Evolutionary conservation across 345 rosid genomes (phyloP), one percentile per base, ranked within the genome.

Genomic region (Anastatica hierochuntica): DNA sequence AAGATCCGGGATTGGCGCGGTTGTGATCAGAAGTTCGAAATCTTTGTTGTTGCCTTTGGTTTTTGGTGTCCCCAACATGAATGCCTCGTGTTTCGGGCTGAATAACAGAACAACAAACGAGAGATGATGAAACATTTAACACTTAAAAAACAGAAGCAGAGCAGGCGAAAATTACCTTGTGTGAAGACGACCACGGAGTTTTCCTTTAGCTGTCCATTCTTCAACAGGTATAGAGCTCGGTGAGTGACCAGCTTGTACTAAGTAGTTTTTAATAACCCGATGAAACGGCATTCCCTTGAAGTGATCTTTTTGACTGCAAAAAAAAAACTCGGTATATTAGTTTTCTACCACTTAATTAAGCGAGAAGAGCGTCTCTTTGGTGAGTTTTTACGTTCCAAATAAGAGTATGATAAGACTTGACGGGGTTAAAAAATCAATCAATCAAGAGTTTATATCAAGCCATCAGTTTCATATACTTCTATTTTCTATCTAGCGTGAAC

Each of bases 11-110:
- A 87, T 81, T 53, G 94, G 95, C 8, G 95, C 86, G 17, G 95
- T 86, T 31, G 95, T 87, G 52, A 87, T 83, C 43, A 76, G 72
- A 34, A 87, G 65, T 57, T 78, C 94, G 39, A 87, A 87, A 43
- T 63, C 81, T 64, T 76, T 76, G 63, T 26, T 69, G 37, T 64
- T 80, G 55, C 52, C 77, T 70, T 70, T 77, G 18, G 53, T 56
- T 66, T 81, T 83, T 29, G 79, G 74, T 53, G 94, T 83, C 68
- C 94, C 95, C 56, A 87, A 65, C 89, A 75, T 77, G 53, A 87
- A 87, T 1, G 95, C 89, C 67, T 87, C 95, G 10, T 83, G 94
- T 69, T 83, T 81, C 27, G 85, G 78, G 62, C 95, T 87, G 72
- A 18, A 23, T 34, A 27, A 4, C 38, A 59, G 9, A 10, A 47